phyloP scores from a whole-genome alignment of 768 basidiomycete species.

The Trametes punicea region DNA sequence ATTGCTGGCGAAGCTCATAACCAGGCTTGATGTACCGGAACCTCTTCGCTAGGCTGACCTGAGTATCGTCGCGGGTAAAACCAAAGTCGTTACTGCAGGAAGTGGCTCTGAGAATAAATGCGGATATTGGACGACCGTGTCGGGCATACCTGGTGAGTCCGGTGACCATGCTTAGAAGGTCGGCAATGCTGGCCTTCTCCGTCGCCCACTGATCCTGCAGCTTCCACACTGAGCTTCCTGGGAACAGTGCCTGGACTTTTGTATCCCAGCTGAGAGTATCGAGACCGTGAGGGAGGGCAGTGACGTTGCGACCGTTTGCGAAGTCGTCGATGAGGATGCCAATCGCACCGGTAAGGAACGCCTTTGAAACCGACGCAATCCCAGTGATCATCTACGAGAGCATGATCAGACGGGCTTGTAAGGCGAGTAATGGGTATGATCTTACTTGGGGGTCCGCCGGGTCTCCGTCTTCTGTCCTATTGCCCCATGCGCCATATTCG shows the following conservation, averaged over 20 bases:
- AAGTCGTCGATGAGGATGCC: conserved; percentile 33
- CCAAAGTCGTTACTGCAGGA: conserved; percentile 33
- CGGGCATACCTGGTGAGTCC: conserved; percentile 34
- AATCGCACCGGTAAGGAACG: conserved; percentile 27
- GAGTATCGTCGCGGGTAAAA: conserved; percentile 29
- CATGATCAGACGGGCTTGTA: too few relatives aligned
- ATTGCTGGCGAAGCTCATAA: conserved; percentile 37
- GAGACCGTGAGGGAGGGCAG: conserved; percentile 21
- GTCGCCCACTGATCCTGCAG: conserved; percentile 39
- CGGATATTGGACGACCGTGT: not conserved
- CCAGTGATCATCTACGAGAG: too few relatives aligned
- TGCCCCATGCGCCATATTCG: conserved; percentile 16
- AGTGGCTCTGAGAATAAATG: not conserved
- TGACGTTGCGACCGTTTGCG: conserved; percentile 27
- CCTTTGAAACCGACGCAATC: conserved; percentile 31
- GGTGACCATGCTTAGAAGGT: conserved; percentile 39
- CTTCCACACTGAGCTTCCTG: conserved; percentile 38
- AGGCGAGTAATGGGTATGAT: conserved; percentile 13
- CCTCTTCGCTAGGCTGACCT: conserved; percentile 22
- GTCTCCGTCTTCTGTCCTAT: conserved; percentile 13
- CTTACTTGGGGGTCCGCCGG: conserved; percentile 21
- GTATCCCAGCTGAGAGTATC: conserved; percentile 26
- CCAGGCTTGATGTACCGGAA: conserved; percentile 31
- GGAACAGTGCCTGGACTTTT: conserved; percentile 34
- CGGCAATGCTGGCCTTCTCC: conserved; percentile 33